Percentiles rank a stretch among this genome's conserved stretches.
These are phyloP conservation scores for Lichtheimia ornata DNA, from an alignment of 371 early-diverging fungal genomes.

Conservation along the genomic window DNA sequence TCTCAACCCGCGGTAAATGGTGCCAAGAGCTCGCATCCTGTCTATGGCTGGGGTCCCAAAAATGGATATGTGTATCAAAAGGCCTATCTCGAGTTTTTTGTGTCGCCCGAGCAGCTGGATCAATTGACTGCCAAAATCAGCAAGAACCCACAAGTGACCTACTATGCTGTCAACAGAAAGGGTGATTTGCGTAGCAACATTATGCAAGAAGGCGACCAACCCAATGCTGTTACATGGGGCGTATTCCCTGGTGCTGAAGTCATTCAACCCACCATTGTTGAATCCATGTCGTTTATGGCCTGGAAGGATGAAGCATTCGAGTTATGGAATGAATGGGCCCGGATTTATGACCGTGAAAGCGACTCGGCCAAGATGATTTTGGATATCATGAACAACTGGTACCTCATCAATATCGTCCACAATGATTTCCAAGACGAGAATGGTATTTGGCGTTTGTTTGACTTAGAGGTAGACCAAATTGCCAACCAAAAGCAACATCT, in stretches of 20 bases:
- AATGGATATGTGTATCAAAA: slow-evolving; percentile 97
- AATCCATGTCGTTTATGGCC: slow-evolving; percentile 88
- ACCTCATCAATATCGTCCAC: slow-evolving; percentile 94
- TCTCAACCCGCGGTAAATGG: slow-evolving; percentile 96
- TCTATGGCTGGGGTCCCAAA: slow-evolving; percentile 96
- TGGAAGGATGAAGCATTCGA: slow-evolving; percentile 98
- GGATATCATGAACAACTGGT: slow-evolving; percentile 80
- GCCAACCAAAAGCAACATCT: slow-evolving; percentile 25
- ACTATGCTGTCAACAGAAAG: slow-evolving; percentile 86
- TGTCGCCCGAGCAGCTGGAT: slow-evolving; percentile 74
- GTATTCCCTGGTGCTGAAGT: slow-evolving; percentile 98
- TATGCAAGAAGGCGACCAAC: slow-evolving; percentile 69
- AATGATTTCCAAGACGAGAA: slow-evolving; percentile 85
- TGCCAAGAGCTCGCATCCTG: slow-evolving; percentile 73
- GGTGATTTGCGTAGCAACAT: slow-evolving; percentile 90
- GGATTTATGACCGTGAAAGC: slow-evolving; percentile 69
- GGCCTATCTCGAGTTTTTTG: slow-evolving; percentile 96
- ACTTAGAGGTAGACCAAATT: slow-evolving; percentile 46
- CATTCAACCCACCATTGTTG: slow-evolving; percentile 96
- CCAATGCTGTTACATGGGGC: slow-evolving; percentile 98
- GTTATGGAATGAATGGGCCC: slow-evolving; percentile 91
- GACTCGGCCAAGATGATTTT: slow-evolving; percentile 63
- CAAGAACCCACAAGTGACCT: slow-evolving; percentile 75
- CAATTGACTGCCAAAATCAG: slow-evolving; percentile 69
- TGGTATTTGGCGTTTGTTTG: slow-evolving; percentile 76